These are phyloP conservation scores for Hyphopichia buzzinii DNA, from an alignment of 1,139 yeast species.

Conservation along the genomic window DNA sequence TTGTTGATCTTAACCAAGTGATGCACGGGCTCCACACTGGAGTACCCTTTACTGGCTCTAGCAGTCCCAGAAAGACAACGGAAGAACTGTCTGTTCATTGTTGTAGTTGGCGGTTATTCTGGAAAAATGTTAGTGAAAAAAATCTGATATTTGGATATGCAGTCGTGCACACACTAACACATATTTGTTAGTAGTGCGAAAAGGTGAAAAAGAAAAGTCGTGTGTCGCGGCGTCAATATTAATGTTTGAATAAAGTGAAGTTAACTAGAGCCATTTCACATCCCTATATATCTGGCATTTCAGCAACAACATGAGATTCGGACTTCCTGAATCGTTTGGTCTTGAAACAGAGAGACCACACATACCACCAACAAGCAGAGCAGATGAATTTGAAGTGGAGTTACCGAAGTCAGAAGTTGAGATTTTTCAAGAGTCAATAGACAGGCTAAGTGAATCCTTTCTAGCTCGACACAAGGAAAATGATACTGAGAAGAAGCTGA, in stretches of 20 bases:
- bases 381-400: slow-evolving; percentile 2
- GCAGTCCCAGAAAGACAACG: slow-evolving; percentile 48
- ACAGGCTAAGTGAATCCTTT: not conserved
- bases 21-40: slow-evolving; percentile 87
- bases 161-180: too few species aligned
- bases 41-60: slow-evolving; percentile 62
- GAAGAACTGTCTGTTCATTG: slow-evolving; percentile 22
- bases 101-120: not conserved
- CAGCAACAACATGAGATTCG: slow-evolving; percentile 21
- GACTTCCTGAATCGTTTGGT: slow-evolving; percentile 24
- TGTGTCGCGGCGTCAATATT: too few species aligned
- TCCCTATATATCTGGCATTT: too few species aligned
- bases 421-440: slow-evolving; percentile 1
- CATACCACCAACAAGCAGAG: too few species aligned
- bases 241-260: too few species aligned
- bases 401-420: slow-evolving; percentile 3
- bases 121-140: too few species aligned
- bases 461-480: not conserved
- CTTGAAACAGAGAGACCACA: slow-evolving; percentile 14
- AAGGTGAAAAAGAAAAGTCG: too few species aligned
- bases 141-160: too few species aligned
- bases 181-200: too few species aligned
- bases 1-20: slow-evolving; percentile 79
- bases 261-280: too few species aligned
- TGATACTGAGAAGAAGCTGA: not conserved